phyloP scores from a whole-genome alignment of 306 rosid species.

The Clitoria ternatea region DNA sequence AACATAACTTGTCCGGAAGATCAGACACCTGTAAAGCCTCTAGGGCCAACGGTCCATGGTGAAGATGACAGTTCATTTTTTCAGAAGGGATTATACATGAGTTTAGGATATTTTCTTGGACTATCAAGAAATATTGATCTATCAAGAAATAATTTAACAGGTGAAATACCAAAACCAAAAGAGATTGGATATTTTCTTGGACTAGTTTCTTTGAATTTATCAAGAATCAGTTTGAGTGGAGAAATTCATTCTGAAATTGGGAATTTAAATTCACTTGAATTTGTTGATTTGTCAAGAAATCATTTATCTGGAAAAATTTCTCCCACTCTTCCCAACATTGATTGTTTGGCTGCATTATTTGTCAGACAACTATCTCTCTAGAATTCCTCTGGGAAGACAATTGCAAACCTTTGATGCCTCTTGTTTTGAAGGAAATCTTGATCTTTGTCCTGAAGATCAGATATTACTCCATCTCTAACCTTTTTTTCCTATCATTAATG shows the following conservation, averaged over 20 bases:
- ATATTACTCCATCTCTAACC: no score
- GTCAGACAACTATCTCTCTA: neutral
- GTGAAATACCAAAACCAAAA: neutral
- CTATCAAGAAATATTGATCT: no score
- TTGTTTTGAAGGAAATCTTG: conserved; percentile 18
- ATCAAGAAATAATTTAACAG: conserved; percentile 7
- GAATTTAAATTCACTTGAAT: neutral
- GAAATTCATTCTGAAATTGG: conserved; percentile 12
- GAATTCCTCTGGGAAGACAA: conserved; percentile 13
- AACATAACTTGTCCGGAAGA: neutral
- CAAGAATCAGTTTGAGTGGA: conserved; percentile 13
- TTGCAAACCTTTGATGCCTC: conserved; percentile 7
- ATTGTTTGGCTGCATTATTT: neutral
- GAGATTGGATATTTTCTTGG: neutral
- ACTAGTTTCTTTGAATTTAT: conserved; percentile 6
- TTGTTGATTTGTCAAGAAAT: conserved; percentile 25
- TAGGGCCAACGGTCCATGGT: neutral
- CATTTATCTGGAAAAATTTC: neutral
- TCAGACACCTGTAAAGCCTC: neutral
- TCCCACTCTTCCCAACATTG: neutral
- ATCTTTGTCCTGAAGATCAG: neutral
- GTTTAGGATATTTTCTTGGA: no score
- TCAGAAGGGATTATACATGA: conserved; percentile 2
- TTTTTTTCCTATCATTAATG: no score
- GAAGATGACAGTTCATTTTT: neutral